Evolutionary conservation across 495 filamentous ascomycete species (phyloP).

Genomic region (Cenococcum geophilum): DNA sequence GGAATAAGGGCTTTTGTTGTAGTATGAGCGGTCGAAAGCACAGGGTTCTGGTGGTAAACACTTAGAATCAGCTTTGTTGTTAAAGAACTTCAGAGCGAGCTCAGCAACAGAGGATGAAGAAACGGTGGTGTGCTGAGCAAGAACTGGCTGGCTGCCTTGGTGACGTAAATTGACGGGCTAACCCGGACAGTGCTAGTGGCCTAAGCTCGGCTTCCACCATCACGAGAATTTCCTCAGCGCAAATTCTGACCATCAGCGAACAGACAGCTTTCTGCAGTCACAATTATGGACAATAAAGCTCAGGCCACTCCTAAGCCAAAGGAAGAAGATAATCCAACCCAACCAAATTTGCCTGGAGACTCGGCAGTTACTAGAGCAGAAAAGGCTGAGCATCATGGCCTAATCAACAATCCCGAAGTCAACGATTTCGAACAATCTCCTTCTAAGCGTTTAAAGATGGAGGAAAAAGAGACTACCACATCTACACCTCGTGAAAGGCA

Average conservation of each 20-base stretch:
- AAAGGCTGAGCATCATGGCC: slow-evolving; percentile 27
- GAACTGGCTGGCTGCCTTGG: too few species aligned
- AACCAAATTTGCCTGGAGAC: slow-evolving; percentile 26
- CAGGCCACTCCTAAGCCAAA: not conserved
- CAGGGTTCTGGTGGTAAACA: too few species aligned
- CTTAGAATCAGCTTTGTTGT: too few species aligned
- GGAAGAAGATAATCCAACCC: not conserved
- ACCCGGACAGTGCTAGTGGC: too few species aligned
- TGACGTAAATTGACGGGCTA: too few species aligned
- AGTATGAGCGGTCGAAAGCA: slow-evolving; percentile 1
- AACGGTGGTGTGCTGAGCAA: too few species aligned
- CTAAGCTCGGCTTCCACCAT: too few species aligned
- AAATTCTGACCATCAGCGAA: too few species aligned
- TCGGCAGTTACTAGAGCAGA: slow-evolving; percentile 30
- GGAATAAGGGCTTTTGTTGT: slow-evolving; percentile 8
- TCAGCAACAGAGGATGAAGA: too few species aligned
- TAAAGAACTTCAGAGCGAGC: too few species aligned
- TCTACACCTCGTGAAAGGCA: slow-evolving; percentile 38
- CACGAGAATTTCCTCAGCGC: too few species aligned
- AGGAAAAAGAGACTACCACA: not conserved
- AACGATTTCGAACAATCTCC: slow-evolving; percentile 5
- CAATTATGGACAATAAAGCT: not conserved
- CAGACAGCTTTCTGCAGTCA: not conserved
- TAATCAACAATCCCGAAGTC: not conserved
- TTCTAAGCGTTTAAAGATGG: not conserved